Percentiles rank a stretch among this genome's conserved stretches.
These are phyloP conservation scores for Endotrypanum monterogeii DNA, from an alignment of 208 protist genomes.

Conservation along the genomic window DNA sequence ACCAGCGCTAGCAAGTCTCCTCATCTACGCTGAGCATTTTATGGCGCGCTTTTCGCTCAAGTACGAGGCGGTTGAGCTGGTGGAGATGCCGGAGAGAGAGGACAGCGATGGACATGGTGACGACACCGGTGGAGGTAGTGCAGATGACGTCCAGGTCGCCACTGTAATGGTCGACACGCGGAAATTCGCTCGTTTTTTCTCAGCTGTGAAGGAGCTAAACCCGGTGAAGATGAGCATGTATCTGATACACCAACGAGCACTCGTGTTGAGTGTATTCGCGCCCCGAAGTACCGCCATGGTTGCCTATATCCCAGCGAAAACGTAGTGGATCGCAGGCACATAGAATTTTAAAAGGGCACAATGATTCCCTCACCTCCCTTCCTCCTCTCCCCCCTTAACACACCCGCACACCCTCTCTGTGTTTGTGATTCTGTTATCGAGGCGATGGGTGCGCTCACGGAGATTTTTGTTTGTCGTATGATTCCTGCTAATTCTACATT, in stretches of 20 bases:
- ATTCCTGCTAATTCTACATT: not conserved
- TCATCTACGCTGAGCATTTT: slow-evolving; percentile 57
- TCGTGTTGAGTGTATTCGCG: slow-evolving; percentile 68
- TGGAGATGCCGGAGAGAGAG: slow-evolving; percentile 17
- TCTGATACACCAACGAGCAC: slow-evolving; percentile 49
- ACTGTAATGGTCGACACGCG: slow-evolving; percentile 65
- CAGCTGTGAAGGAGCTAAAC: slow-evolving; percentile 57
- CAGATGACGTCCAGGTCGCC: slow-evolving; percentile 4
- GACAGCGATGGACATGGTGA: not conserved
- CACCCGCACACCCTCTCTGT: too few species aligned
- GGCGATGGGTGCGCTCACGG: too few species aligned
- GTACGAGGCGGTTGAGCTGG: slow-evolving; percentile 57
- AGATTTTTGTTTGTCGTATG: not conserved
- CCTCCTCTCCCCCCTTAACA: not conserved
- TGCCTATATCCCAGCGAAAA: slow-evolving; percentile 78
- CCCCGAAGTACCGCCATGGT: slow-evolving; percentile 55
- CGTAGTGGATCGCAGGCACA: not conserved
- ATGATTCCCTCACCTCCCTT: not conserved
- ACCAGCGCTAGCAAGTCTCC: slow-evolving; percentile 30
- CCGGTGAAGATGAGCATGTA: slow-evolving; percentile 52
- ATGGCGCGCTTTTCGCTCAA: slow-evolving; percentile 64
- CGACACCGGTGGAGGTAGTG: not conserved
- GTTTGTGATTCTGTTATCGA: too few species aligned
- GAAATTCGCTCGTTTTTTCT: slow-evolving; percentile 77
- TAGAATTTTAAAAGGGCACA: not conserved